These are phyloP conservation scores for Pterulicium gracile DNA, from an alignment of 1,284 basidiomycete species.

Conservation along the genomic window DNA sequence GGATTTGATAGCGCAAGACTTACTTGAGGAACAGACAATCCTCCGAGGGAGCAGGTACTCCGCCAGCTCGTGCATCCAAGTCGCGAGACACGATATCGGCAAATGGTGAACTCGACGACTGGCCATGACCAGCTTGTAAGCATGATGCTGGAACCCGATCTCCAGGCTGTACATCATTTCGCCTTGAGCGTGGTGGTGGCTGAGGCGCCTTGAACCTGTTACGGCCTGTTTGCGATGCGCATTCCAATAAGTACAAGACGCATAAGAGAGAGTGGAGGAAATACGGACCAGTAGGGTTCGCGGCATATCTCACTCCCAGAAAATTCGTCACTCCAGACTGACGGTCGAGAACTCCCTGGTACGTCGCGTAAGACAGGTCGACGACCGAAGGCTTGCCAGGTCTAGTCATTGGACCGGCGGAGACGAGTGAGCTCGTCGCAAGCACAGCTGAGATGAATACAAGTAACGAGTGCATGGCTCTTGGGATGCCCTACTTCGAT, in stretches of 20 bases:
- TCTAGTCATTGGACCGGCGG: no score
- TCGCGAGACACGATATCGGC: not conserved
- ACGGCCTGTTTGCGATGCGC: constrained; percentile 11
- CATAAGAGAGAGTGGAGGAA: not conserved
- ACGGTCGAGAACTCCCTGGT: constrained; percentile 5
- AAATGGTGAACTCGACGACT: constrained; percentile 7
- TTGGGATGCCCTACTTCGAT: no score
- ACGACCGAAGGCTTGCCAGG: constrained; percentile 1
- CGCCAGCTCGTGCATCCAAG: not conserved
- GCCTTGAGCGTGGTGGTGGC: constrained; percentile 11
- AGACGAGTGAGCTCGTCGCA: no score
- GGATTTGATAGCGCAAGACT: not conserved
- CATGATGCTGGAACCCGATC: constrained; percentile 11
- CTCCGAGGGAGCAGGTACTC: constrained; percentile 12
- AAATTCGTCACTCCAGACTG: constrained; percentile 2
- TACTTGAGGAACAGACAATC: constrained; percentile 24
- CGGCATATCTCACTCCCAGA: constrained; percentile 7
- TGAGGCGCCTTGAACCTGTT: constrained; percentile 18
- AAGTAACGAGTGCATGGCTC: no score
- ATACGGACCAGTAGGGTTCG: constrained; percentile 3
- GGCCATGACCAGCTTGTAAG: constrained; percentile 9
- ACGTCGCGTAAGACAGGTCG: constrained; percentile 7
- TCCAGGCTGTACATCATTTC: constrained; percentile 15
- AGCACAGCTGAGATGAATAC: no score
- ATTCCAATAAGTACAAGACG: not conserved